phyloP scores from a whole-genome alignment of 176 grass and related monocot species.

The Rhipidocladum racemiflorum region DNA sequence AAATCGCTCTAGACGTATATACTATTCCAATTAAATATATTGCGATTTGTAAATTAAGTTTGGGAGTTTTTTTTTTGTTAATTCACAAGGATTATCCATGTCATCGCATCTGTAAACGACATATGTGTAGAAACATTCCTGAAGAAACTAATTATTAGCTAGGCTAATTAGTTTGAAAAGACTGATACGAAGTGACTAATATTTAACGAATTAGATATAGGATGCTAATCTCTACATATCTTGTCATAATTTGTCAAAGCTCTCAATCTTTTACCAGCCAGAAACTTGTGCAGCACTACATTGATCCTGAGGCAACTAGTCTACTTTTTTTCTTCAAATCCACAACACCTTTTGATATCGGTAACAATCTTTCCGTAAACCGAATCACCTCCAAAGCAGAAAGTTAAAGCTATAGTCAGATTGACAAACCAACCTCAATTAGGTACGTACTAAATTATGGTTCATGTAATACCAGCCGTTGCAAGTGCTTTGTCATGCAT shows the following conservation, averaged over 20 bases:
- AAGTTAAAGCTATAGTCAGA: conserved; percentile 50
- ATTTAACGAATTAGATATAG: not conserved
- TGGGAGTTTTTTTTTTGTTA: not conserved
- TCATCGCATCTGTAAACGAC: not conserved
- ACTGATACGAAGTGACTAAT: not conserved
- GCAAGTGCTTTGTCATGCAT: conserved; percentile 29
- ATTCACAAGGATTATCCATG: not conserved
- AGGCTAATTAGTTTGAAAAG: not conserved
- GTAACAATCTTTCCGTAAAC: conserved; percentile 32
- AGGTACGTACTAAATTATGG: conserved; percentile 18
- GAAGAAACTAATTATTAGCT: conserved; percentile 2
- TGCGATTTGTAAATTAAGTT: not conserved
- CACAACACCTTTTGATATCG: not conserved
- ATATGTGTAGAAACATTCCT: not conserved
- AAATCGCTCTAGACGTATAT: not conserved
- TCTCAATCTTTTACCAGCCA: conserved; percentile 31
- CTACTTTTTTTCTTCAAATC: conserved; percentile 20
- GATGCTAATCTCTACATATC: not conserved
- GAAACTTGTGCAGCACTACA: conserved; percentile 42
- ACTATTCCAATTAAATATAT: not conserved
- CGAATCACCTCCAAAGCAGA: conserved; percentile 41
- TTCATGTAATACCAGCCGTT: conserved; percentile 36
- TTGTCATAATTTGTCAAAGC: conserved; percentile 32
- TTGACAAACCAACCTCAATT: conserved; percentile 27
- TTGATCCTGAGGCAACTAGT: conserved; percentile 29